Conservation (phyloP, 2,329 filamentous ascomycete genomes). For the Colletotrichum gigasporum region DNA sequence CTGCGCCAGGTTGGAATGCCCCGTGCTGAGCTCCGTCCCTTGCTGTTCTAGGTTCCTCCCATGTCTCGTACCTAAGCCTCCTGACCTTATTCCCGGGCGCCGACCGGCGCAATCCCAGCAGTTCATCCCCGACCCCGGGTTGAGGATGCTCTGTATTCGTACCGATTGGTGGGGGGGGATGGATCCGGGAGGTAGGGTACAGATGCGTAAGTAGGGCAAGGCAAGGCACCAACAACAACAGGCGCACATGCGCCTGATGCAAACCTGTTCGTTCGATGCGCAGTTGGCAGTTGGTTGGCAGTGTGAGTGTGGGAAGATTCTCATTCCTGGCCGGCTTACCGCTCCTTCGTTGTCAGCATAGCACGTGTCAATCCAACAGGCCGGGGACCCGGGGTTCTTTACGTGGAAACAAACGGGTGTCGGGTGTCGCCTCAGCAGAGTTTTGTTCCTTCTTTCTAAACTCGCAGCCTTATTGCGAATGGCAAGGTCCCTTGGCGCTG, state of each 20-base stretch:
- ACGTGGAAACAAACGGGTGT: not conserved
- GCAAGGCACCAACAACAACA: not conserved
- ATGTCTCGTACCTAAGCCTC: conserved; percentile 11
- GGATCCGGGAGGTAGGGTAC: not conserved
- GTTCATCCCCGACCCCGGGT: conserved; percentile 10
- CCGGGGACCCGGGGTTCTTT: not conserved
- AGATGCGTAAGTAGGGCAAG: not conserved
- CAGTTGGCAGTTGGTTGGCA: no score
- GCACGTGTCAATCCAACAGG: conserved; percentile 12
- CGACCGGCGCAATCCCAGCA: conserved; percentile 16
- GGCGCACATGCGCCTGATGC: not conserved
- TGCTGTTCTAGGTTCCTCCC: not conserved
- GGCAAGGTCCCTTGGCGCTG: no score
- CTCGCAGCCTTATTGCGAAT: not conserved
- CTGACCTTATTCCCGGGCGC: not conserved
- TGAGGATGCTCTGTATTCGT: not conserved
- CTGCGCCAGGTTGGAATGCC: not conserved
- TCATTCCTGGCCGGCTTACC: no score
- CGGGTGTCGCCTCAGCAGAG: conserved; percentile 4
- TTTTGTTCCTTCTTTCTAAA: not conserved
- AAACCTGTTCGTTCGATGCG: not conserved
- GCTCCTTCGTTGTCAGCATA: not conserved
- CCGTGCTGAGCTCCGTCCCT: conserved; percentile 12
- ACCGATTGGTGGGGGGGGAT: not conserved
- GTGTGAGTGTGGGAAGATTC: not conserved